These are phyloP conservation scores for Saprolegnia parasitica DNA, from an alignment of 352 stramenopile species.

Conservation along the genomic window DNA sequence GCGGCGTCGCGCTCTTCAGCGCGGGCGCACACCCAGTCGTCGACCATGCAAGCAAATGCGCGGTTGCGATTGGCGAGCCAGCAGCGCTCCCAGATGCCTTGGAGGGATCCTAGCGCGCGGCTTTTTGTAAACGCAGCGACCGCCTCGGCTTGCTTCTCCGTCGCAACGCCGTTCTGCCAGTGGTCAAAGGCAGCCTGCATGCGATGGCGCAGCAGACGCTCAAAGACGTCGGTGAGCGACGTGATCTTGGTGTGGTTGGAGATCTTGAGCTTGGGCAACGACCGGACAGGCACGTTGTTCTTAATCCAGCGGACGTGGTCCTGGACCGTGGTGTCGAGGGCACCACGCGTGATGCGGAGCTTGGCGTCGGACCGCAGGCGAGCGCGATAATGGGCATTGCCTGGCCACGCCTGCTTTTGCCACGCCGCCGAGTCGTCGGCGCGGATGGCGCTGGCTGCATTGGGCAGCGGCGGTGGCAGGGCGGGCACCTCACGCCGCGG, in stretches of 20 bases:
- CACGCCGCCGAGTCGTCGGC: neutral
- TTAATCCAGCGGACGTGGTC: conserved; percentile 27
- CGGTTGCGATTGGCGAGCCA: conserved; percentile 14
- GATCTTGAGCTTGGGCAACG: conserved; percentile 17
- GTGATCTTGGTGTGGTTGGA: conserved; percentile 27
- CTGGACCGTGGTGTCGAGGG: neutral
- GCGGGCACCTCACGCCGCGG: neutral
- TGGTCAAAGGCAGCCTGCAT: conserved; percentile 14
- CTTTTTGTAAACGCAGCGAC: conserved; percentile 5
- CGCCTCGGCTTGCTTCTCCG: conserved; percentile 7
- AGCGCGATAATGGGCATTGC: neutral
- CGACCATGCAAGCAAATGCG: neutral
- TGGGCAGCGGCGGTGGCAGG: neutral
- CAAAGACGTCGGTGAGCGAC: conserved; percentile 21
- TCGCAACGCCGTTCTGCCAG: neutral
- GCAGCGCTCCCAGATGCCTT: conserved; percentile 26
- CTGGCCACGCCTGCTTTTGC: conserved; percentile 12
- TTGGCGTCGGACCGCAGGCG: neutral
- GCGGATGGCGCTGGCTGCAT: neutral
- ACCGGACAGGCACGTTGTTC: conserved; percentile 24
- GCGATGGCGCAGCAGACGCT: conserved; percentile 3
- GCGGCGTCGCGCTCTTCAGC: conserved; percentile 37
- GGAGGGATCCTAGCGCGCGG: conserved; percentile 12
- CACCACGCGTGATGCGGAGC: no score
- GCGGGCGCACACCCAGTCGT: neutral